A percentile compares a stretch with the other conserved stretches of the same genome.
These are phyloP conservation scores for Lodderomyces oxycetoniae DNA, from an alignment of 1,139 yeast species.

Conservation along the genomic window DNA sequence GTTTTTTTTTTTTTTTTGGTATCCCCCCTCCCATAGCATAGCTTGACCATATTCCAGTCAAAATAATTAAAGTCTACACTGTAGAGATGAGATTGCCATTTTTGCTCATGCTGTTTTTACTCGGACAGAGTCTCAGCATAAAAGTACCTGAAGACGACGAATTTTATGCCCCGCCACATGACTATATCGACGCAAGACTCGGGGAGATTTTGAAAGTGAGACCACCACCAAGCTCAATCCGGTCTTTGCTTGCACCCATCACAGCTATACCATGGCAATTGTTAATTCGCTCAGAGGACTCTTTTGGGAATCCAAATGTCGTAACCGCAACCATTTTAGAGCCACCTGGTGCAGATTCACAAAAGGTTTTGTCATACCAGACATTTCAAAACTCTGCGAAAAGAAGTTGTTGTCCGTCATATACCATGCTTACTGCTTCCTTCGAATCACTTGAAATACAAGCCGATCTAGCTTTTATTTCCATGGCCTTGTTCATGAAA, in stretches of 20 bases:
- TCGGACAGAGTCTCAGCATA: too few species aligned
- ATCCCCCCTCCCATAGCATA: too few species aligned
- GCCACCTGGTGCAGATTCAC: slow-evolving; percentile 28
- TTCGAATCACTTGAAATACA: slow-evolving; percentile 13
- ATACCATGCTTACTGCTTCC: slow-evolving; percentile 20
- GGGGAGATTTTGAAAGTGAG: slow-evolving; percentile 20
- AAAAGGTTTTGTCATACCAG: slow-evolving; percentile 29
- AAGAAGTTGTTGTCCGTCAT: slow-evolving; percentile 31
- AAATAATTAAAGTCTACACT: too few species aligned
- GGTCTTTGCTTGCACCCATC: slow-evolving; percentile 15
- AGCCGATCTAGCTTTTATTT: slow-evolving; percentile 20
- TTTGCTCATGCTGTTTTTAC: too few species aligned
- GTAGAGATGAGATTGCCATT: too few species aligned
- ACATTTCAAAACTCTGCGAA: slow-evolving; percentile 31
- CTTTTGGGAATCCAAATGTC: slow-evolving; percentile 27
- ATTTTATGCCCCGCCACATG: slow-evolving; percentile 21
- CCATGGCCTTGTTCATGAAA: slow-evolving; percentile 20
- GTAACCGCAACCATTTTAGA: slow-evolving; percentile 29
- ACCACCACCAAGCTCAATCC: slow-evolving; percentile 15
- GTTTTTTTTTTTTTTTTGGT: too few species aligned
- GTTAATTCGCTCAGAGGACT: slow-evolving; percentile 31
- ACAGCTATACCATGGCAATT: slow-evolving; percentile 27
- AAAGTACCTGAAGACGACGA: slow-evolving; percentile 16
- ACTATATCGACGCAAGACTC: slow-evolving; percentile 14
- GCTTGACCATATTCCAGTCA: too few species aligned